These are phyloP conservation scores for Botrytis porri DNA, from an alignment of 2,329 filamentous ascomycete genomes.

Conservation along the genomic window DNA sequence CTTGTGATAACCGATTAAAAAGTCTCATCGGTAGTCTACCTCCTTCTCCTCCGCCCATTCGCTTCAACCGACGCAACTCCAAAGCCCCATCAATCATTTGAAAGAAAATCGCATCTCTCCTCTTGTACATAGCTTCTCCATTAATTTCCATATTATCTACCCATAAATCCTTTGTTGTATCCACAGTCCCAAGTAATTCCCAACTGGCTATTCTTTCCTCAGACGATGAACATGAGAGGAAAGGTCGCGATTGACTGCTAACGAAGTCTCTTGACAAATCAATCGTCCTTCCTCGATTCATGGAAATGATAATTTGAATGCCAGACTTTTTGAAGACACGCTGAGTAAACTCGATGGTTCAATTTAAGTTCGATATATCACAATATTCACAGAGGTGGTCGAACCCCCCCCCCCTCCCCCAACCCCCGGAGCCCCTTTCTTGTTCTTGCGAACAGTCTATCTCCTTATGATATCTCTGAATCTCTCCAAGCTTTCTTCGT, in stretches of 20 bases:
- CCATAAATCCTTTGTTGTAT: not conserved
- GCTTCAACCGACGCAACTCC: not conserved
- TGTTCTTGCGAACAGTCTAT: not conserved
- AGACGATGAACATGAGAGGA: not conserved
- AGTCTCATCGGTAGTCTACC: not conserved
- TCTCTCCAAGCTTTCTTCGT: not conserved
- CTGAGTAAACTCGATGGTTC: not conserved
- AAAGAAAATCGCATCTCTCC: not conserved
- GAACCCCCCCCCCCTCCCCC: too few species aligned
- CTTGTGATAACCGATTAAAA: not conserved
- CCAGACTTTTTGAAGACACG: not conserved
- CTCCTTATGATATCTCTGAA: not conserved
- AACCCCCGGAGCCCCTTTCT: too few species aligned
- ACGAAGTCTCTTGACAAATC: too few species aligned
- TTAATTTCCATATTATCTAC: not conserved
- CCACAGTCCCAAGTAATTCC: not conserved
- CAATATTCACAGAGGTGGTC: not conserved
- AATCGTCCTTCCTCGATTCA: not conserved
- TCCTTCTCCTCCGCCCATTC: not conserved
- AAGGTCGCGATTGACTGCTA: not conserved
- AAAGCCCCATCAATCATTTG: not conserved
- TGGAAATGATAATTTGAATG: not conserved
- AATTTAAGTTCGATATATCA: not conserved
- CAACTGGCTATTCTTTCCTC: not conserved
- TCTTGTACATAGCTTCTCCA: not conserved